A percentile compares a stretch with the other conserved stretches of the same genome.
Conservation (phyloP, 257 asterid species). For the Salvia miltiorrhiza region DNA sequence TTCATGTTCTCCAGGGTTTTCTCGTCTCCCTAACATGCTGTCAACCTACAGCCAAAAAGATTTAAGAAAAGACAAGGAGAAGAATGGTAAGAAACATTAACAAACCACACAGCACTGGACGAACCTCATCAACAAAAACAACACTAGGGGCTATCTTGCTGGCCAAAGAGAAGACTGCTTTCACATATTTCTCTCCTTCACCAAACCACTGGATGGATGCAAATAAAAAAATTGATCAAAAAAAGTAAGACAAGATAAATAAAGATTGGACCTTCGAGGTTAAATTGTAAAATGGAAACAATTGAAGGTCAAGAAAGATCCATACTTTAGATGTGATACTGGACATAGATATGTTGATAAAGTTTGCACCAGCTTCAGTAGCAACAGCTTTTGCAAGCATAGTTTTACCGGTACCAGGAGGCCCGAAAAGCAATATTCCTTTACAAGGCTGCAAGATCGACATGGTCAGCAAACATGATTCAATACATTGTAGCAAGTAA, state of each 20-base stretch:
- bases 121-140: conserved; percentile 84
- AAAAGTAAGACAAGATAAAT: not conserved
- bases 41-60: conserved; percentile 53
- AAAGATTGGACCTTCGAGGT: not conserved
- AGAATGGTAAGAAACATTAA: conserved; percentile 3
- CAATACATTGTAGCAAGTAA: conserved; percentile 4
- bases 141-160: conserved; percentile 90
- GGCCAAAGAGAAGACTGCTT: conserved; percentile 84
- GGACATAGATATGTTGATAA: conserved; percentile 87
- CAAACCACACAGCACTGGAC: conserved; percentile 15
- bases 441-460: conserved; percentile 73
- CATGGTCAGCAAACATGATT: conserved; percentile 20
- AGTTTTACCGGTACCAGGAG: conserved; percentile 91
- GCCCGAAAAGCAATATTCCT: conserved; percentile 93
- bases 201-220: conserved; percentile 81
- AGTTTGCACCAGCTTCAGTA: conserved; percentile 91
- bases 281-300: not conserved
- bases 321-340: conserved; percentile 81
- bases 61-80: not conserved
- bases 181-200: conserved; percentile 88
- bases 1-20: conserved; percentile 95
- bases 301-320: conserved; percentile 11
- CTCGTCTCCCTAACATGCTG: conserved; percentile 96
- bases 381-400: conserved; percentile 98
- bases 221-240: not conserved